Evolutionary conservation across 805 yeast species (phyloP), one percentile per base, ranked within the genome.

Genomic region (Candida tibetensis): DNA sequence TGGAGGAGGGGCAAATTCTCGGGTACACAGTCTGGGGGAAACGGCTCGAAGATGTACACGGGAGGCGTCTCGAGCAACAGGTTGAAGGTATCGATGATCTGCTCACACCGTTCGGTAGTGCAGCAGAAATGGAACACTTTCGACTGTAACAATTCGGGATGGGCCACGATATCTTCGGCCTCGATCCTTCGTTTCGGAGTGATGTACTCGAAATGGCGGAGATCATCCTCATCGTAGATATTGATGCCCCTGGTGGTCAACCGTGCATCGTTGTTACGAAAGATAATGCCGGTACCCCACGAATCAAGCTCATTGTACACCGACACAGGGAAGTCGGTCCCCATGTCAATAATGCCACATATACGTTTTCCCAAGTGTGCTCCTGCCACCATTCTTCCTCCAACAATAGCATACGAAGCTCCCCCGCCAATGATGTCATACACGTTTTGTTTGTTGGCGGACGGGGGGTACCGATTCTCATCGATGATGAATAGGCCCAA

Each of bases 401-500:
- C 96, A 12, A 84, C 63, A 1, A 81, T 75, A 2, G 89, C 89
- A 57, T 75, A 90, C 1, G 91, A 77, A 0, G 95, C 96, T 2
- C 90, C 98, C 2, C 98, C 98, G 0, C 98, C 98, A 32, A 86
- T 69, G 5, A 90, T 70, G 54, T 85, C 58, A 44, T 50, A 56
- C 46, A 65, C 68, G 17, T 63, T 49, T 28, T 41, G 45, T 47
- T 69, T 39, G 40, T 63, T 35, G 45, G 62, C 46, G 37, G 58
- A 48, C 35, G 59, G 55, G 0, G 77, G 72, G 51, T 77, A 80
- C 40, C 77, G 80, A 48, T 89, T 86, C 46, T 87, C 95, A 58
- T 90, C 98, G 13, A 90, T 74, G 51, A 91, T 88, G 62, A 88
- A 84, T 87, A 90, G 82, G 32, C 96, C 98, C 67, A 85, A 67